Base-by-base conservation (phyloP, 441 rosid genomes). In the Adansonia madagascariensis region DNA sequence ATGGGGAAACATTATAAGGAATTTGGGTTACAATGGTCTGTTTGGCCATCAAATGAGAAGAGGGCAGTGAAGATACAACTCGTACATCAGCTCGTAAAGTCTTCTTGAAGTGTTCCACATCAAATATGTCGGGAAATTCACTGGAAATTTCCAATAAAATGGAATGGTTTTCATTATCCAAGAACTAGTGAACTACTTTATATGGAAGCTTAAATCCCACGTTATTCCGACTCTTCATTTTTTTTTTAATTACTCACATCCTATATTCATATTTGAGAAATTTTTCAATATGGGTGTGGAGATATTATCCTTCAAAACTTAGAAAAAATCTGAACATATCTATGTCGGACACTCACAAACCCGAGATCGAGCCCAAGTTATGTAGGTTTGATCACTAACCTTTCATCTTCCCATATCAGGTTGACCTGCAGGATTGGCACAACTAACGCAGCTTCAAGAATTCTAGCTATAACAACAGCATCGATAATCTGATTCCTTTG, bases 401-500 rank as follows among this genome's bases (percentile, higher is more conserved):
- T 93, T 59, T 91, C 95, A 70, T 91, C 95, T 24, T 82, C 92
- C 95, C 98, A 91, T 0, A 93, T 87, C 22, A 83, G 79, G 82
- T 89, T 90, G 78, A 91, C 88, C 84, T 90, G 91, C 90, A 93
- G 84, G 65, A 93, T 78, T 0, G 96, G 98, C 63, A 90, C 87
- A 80, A 93, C 98, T 77, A 93, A 81, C 69, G 93, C 87, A 15
- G 94, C 93, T 84, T 85, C 93, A 71, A 93, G 94, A 85, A 91
- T 86, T 82, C 89, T 85, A 1, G 98, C 94, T 27, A 93, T 90
- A 5, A 92, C 93, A 68, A 92, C 97, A 69, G 94, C 94, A 70
- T 92, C 93, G 60, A 90, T 85, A 65, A 92, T 91, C 84, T 92
- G 95, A 84, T 88, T 91, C 76, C 87, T 86, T 74, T 92, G 94